Base-by-base conservation (phyloP, 495 filamentous ascomycete genomes). In the Poronia punctata region DNA sequence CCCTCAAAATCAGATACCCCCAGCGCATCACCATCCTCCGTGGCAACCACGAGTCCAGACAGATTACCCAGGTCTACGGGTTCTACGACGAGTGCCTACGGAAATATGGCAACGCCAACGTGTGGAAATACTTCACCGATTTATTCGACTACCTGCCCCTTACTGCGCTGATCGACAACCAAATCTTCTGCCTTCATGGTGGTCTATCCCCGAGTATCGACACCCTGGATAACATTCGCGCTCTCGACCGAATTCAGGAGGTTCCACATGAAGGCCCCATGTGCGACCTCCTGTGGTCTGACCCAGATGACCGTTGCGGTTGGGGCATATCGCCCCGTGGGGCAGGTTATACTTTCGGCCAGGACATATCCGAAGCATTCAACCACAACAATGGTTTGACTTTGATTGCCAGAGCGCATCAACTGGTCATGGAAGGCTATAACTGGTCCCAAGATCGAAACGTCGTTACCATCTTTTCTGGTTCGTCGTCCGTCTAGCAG, bases 91-190 rank as follows among this genome's bases (percentile, higher is more conserved):
- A 96, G 60, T 96, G 89, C 60, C 76, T 96, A 36, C 83, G 89
- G 56, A 96, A 96, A 72, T 96, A 96, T 56, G 89, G 89, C 66
- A 96, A 95, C 60, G 92, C 92, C 47, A 97, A 96, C 59, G 92
- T 98, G 49, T 98, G 92, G 92, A 96, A 95, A 75, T 96, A 85
- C 70, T 98, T 97, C 66, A 97, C 92, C 53, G 92, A 98, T 61
- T 80, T 98, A 23, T 97, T 98, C 72, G 92, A 98, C 70, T 98
- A 89, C 68, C 87, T 98, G 27, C 92, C 92, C 49, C 82, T 98
- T 59, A 98, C 92, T 48, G 92, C 92, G 45, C 78, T 98, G 48
- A 98, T 98, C 69, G 90, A 98, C 68, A 96, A 95, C 68, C 92
- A 98, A 73, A 98, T 98, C 64, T 98, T 98, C 79, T 98, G 92